These are phyloP conservation scores for Nicotiana undulata DNA, from an alignment of 257 asterid species.

Conservation along the genomic window DNA sequence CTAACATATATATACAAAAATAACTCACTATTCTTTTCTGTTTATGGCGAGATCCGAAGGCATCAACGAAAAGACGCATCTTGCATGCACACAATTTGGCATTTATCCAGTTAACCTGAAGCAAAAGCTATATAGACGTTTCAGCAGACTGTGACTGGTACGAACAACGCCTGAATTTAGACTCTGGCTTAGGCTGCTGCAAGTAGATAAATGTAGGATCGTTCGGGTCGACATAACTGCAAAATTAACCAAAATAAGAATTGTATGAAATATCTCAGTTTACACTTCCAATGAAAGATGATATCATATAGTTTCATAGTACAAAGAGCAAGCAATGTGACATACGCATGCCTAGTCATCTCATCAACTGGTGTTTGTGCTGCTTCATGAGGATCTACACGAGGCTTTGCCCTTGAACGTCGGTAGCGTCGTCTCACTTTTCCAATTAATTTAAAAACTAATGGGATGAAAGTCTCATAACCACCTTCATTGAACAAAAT, in stretches of 20 bases:
- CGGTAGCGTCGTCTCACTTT: constrained; percentile 63
- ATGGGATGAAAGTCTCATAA: constrained; percentile 79
- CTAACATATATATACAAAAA: background rate
- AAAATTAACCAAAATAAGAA: background rate
- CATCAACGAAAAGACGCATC: background rate
- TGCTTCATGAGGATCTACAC: constrained; percentile 68
- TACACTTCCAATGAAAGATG: too few species aligned
- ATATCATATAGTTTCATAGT: background rate
- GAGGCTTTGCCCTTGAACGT: constrained; percentile 40
- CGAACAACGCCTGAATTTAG: constrained; percentile 63
- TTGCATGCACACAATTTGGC: background rate
- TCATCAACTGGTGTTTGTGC: constrained; percentile 88
- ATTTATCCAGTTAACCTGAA: background rate
- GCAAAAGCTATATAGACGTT: background rate
- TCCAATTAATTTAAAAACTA: constrained; percentile 65
- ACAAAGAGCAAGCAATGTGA: background rate
- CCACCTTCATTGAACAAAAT: constrained; percentile 96
- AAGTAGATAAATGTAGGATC: constrained; percentile 86
- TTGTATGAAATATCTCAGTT: background rate
- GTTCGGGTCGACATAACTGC: constrained; percentile 92
- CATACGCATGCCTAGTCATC: constrained; percentile 89
- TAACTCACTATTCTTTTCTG: background rate
- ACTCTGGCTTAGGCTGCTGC: constrained; percentile 78
- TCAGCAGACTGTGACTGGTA: constrained; percentile 47
- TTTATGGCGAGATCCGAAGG: background rate